These are phyloP conservation scores for Cyberlindnera meyerae DNA, from an alignment of 805 yeast species.

Conservation along the genomic window DNA sequence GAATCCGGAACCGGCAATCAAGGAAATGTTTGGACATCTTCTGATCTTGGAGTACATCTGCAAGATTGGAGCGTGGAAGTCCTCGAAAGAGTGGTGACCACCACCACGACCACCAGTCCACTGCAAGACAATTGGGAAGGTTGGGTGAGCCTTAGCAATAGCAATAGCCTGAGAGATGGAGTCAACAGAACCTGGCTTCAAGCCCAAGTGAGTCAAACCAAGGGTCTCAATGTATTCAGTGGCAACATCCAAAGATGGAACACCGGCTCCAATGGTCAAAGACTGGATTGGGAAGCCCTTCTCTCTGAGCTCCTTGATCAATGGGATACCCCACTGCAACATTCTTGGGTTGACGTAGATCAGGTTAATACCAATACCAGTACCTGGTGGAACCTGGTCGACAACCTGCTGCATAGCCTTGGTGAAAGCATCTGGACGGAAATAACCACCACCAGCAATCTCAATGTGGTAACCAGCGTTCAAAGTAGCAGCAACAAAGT, in stretches of 20 bases:
- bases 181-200: constrained; percentile 97
- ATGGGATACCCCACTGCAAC: constrained; percentile 98
- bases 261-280: constrained; percentile 98
- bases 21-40: constrained; percentile 80
- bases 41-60: constrained; percentile 95
- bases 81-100: constrained; percentile 99
- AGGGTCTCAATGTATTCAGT: constrained; percentile 90
- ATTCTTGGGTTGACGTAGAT: constrained; percentile 95
- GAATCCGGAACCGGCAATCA: constrained; percentile 97
- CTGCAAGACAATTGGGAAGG: constrained; percentile 94
- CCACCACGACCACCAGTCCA: constrained; percentile 99
- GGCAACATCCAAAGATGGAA: constrained; percentile 96
- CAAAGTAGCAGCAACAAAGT: constrained; percentile 87
- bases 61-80: constrained; percentile 95
- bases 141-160: constrained; percentile 94
- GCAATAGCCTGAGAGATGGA: constrained; percentile 80
- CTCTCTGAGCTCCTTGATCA: constrained; percentile 81
- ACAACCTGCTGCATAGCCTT: constrained; percentile 73
- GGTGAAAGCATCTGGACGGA: constrained; percentile 64
- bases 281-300: constrained; percentile 96
- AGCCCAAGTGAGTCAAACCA: constrained; percentile 89
- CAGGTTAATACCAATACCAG: constrained; percentile 86
- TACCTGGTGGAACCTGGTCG: constrained; percentile 68
- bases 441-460: constrained; percentile 99
- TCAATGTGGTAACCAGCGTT: constrained; percentile 97